Evolutionary conservation across 371 early-diverging fungal genomes (phyloP), one percentile per base, ranked within the genome.

Genomic region (Blakeslea trispora): DNA sequence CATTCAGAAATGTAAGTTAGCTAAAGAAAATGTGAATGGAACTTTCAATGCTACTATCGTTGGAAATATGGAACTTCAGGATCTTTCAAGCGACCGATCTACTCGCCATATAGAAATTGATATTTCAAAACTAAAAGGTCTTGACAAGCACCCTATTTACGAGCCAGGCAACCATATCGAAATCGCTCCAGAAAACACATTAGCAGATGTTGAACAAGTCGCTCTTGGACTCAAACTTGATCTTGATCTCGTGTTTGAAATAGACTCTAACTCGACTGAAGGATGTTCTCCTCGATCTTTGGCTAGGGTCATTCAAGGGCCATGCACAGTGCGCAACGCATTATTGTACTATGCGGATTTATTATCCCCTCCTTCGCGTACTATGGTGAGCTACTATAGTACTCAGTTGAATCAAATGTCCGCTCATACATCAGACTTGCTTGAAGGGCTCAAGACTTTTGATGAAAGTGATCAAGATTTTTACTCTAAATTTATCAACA

Each of bases 121-220:
- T 53, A 51, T 71, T 35, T 55, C 63, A 2, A 24, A 55, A 0
- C 34, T 75, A 19, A 44, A 45, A 1, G 63, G 68, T 8, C 18
- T 72, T 24, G 46, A 43, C n/a, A 56, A 64, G 3, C 51, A 63
- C n/a, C 59, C 52, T 23, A 31, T 60, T 10, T 83, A 79, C 24
- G 31, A 68, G 31, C 70, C 84, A 3, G 84, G 82, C 44, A 82
- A 83, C 49, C 84, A 83, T 55, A 53, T 83, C 5, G 84, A 82
- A 62, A 61, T 83, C 0, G 57, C 70, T 45, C 79, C 84, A 1
- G 66, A 70, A 34, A 79, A 83, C 22, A 62, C 61, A 32, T 37
- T 50, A 2, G 51, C 55, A 6, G 8, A 60, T 2, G 80, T 78
- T 5, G 70, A 77, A 34, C 53, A 64, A 11, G 55, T 79, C 50